These are phyloP conservation scores for Helianthus tuberosus DNA, from an alignment of 129 eudicot species.

Conservation along the genomic window DNA sequence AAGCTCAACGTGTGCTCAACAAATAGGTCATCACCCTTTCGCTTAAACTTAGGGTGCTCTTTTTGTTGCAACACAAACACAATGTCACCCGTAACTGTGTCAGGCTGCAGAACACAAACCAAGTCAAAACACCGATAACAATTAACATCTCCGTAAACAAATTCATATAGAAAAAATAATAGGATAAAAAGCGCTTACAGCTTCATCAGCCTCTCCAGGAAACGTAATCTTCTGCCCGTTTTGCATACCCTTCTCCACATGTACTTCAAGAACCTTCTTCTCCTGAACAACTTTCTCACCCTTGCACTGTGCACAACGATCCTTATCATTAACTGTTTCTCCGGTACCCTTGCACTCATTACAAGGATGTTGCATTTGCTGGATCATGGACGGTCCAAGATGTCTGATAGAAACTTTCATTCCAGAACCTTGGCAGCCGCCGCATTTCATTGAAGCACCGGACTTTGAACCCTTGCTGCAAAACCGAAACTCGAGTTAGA, in stretches of 20 bases:
- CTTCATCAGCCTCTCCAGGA: slow-evolving; percentile 86
- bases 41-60: slow-evolving; percentile 81
- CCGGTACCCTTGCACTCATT: slow-evolving; percentile 80
- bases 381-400: slow-evolving; percentile 76
- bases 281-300: slow-evolving; percentile 76
- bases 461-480: slow-evolving; percentile 83
- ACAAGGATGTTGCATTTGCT: slow-evolving; percentile 83
- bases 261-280: slow-evolving; percentile 68
- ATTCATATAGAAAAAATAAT: background rate
- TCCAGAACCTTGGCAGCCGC: slow-evolving; percentile 84
- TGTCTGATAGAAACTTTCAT: slow-evolving; percentile 73
- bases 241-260: slow-evolving; percentile 81
- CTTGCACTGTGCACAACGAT: slow-evolving; percentile 69
- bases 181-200: slow-evolving; percentile 35
- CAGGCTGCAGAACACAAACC: slow-evolving; percentile 53
- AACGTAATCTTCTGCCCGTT: slow-evolving; percentile 70
- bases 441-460: slow-evolving; percentile 75
- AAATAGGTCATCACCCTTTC: slow-evolving; percentile 83
- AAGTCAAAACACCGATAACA: background rate
- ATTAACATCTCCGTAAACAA: background rate
- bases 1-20: slow-evolving; percentile 67
- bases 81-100: slow-evolving; percentile 73
- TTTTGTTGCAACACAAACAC: slow-evolving; percentile 74
- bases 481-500: background rate
- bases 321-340: slow-evolving; percentile 62